Percentiles rank a stretch among this genome's conserved stretches.
Evolutionary conservation across 768 basidiomycete species (phyloP).

Genomic region (Agaricus sinodeliciosus): DNA sequence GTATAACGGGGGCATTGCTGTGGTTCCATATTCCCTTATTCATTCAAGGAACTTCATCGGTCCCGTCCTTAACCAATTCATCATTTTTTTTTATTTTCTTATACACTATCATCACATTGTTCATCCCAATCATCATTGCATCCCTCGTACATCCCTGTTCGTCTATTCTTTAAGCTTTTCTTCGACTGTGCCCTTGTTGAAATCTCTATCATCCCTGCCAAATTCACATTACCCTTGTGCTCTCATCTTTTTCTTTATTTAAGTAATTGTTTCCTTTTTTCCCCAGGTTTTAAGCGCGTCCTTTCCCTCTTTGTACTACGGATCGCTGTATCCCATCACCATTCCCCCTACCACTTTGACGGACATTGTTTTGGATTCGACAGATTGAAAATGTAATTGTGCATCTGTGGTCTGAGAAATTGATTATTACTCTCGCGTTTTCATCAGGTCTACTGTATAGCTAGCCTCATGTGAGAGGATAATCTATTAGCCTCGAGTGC

Average conservation of each 20-base stretch:
- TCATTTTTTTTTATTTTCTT: conserved; percentile 2
- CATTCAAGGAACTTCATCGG: conserved; percentile 4
- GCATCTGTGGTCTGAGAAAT: neutral
- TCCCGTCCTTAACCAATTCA: neutral
- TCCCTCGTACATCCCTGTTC: conserved; percentile 2
- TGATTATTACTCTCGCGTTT: neutral
- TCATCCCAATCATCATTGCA: conserved; percentile 6
- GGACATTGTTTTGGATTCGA: conserved; percentile 6
- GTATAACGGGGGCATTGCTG: conserved; percentile 6
- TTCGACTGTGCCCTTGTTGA: neutral
- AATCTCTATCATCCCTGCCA: neutral
- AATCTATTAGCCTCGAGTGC: neutral
- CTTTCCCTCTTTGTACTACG: conserved; percentile 5
- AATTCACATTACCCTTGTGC: conserved; percentile 4
- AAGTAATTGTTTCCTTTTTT: conserved; percentile 3
- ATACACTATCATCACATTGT: conserved; percentile 1
- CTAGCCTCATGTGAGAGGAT: neutral
- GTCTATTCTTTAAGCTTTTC: conserved; percentile 9
- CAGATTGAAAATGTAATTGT: conserved; percentile 6
- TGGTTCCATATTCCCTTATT: neutral
- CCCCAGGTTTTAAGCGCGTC: neutral
- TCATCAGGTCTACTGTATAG: neutral
- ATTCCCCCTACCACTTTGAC: neutral
- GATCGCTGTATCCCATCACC: conserved; percentile 3
- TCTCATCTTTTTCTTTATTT: conserved; percentile 7